Conservation (phyloP, 768 basidiomycete species). For the Lenzites betulinus region DNA sequence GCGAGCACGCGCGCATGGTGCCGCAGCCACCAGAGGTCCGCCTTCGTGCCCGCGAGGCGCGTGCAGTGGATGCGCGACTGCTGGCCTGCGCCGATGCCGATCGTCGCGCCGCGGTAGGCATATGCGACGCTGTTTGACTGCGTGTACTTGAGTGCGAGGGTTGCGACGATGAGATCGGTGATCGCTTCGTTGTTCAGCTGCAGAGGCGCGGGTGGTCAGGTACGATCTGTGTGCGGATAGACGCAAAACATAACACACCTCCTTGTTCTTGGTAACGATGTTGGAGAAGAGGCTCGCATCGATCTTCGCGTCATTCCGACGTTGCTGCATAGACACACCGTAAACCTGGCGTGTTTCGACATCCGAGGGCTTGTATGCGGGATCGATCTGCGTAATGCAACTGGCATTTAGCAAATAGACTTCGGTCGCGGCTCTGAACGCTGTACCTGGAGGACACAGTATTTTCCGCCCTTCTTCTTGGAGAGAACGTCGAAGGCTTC, state of each 20-base stretch:
- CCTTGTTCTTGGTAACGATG: constrained; percentile 86
- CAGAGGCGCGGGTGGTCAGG: constrained; percentile 7
- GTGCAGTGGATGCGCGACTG: constrained; percentile 99
- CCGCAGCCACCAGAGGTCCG: constrained; percentile 99
- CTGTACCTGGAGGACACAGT: constrained; percentile 89
- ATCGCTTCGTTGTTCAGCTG: constrained; percentile 77
- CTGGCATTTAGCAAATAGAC: neutral
- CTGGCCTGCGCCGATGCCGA: constrained; percentile 97
- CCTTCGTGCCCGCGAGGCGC: constrained; percentile 93
- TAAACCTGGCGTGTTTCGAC: constrained; percentile 95
- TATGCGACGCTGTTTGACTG: constrained; percentile 99
- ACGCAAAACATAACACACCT: constrained; percentile 47
- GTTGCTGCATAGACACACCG: constrained; percentile 88
- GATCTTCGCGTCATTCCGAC: constrained; percentile 88
- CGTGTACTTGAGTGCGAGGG: constrained; percentile 96
- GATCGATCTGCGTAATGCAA: constrained; percentile 71
- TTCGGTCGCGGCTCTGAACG: too few species aligned
- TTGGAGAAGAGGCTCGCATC: constrained; percentile 79
- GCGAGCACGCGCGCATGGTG: constrained; percentile 93
- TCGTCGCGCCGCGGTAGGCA: constrained; percentile 86
- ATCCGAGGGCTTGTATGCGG: constrained; percentile 73
- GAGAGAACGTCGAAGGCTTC: constrained; percentile 88
- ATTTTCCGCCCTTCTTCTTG: constrained; percentile 99
- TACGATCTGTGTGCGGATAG: neutral
- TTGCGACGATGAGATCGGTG: constrained; percentile 94